These are phyloP conservation scores for Mortierella sp. DNA, from an alignment of 371 early-diverging fungal genomes.

Conservation along the genomic window DNA sequence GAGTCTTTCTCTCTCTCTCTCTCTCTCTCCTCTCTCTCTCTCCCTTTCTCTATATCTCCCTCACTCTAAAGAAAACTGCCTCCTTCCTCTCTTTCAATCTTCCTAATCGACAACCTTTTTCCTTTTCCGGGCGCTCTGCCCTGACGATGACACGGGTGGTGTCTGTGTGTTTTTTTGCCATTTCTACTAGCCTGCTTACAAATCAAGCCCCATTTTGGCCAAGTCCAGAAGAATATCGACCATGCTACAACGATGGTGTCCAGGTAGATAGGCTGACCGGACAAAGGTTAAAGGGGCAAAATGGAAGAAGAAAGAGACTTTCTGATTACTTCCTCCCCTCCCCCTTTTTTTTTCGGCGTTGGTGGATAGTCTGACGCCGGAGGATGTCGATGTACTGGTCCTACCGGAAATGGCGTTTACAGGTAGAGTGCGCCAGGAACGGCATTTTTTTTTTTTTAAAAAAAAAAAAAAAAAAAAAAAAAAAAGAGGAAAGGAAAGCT, in stretches of 20 bases:
- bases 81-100: too few species aligned
- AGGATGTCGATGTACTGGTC: slow-evolving; percentile 71
- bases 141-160: too few species aligned
- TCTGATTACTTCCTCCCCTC: too few species aligned
- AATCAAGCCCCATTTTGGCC: slow-evolving; percentile 54
- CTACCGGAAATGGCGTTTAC: slow-evolving; percentile 85
- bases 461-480: too few species aligned
- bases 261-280: slow-evolving; percentile 14
- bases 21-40: neutral
- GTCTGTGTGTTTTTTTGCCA: neutral
- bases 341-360: too few species aligned
- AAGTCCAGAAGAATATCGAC: slow-evolving; percentile 56
- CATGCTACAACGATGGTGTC: slow-evolving; percentile 40
- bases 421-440: slow-evolving; percentile 50
- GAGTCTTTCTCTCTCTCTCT: neutral
- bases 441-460: too few species aligned
- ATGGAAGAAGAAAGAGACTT: neutral
- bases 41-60: neutral
- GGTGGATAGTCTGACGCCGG: slow-evolving; percentile 57
- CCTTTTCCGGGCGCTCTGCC: too few species aligned
- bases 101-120: too few species aligned
- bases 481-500: neutral
- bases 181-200: slow-evolving; percentile 29
- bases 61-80: too few species aligned
- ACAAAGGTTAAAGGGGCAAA: too few species aligned